Conservation (phyloP, 225 moss, liverwort and hornwort species). For the Sphagnum tenellum region DNA sequence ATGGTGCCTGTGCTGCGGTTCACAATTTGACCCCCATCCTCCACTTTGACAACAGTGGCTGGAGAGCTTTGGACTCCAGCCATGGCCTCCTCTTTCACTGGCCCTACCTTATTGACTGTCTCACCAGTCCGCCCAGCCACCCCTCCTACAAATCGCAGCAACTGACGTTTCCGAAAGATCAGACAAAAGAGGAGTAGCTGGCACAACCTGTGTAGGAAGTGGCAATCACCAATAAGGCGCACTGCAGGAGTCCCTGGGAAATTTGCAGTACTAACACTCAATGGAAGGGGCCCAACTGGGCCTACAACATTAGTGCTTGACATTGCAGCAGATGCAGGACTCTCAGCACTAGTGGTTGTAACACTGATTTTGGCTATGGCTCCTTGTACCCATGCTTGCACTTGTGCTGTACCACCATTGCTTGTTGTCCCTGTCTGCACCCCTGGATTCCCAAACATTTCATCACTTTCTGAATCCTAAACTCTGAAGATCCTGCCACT, state of each 20-base stretch:
- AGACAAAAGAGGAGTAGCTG: conserved; percentile 94
- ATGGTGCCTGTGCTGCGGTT: conserved; percentile 31
- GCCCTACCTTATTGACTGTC: conserved; percentile 19
- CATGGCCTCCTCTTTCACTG: conserved; percentile 35
- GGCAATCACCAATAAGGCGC: conserved; percentile 79
- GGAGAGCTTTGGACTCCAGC: conserved; percentile 28
- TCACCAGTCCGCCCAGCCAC: conserved; percentile 24
- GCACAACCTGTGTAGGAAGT: conserved; percentile 87
- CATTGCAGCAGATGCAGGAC: conserved; percentile 32
- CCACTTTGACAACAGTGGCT: conserved; percentile 47
- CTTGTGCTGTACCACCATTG: conserved; percentile 56
- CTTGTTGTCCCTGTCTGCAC: conserved; percentile 37
- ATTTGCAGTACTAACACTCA: conserved; percentile 75
- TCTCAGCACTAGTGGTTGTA: conserved; percentile 46
- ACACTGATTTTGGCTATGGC: conserved; percentile 84
- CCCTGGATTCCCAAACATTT: conserved; percentile 8
- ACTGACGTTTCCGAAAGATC: conserved; percentile 86
- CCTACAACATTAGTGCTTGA: conserved; percentile 30
- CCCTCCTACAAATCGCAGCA: conserved; percentile 46
- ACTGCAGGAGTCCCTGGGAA: conserved; percentile 98
- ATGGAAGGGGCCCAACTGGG: conserved; percentile 45
- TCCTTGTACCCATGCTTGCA: conserved; percentile 91
- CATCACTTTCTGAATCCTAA: too few species aligned
- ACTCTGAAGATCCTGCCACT: too few species aligned
- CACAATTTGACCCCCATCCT: conserved; percentile 47